phyloP scores from a whole-genome alignment of 2,329 filamentous ascomycete genomes.

The Fusarium denticulatum region DNA sequence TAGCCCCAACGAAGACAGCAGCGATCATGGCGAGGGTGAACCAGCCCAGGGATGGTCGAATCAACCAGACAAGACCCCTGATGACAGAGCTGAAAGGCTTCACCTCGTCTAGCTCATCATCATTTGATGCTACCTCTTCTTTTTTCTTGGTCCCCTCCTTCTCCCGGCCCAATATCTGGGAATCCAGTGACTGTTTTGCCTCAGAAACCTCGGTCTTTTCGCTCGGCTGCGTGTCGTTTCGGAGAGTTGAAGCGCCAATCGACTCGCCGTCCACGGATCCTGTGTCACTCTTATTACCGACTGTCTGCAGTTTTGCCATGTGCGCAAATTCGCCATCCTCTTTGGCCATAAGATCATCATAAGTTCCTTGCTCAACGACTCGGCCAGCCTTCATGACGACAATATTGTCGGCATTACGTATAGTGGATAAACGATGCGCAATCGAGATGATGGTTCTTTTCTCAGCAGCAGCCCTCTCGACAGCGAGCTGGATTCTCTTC shows the following conservation, averaged over 20 bases:
- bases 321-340: slow-evolving; percentile 60
- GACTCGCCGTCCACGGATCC: slow-evolving; percentile 43
- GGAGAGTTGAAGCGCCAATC: slow-evolving; percentile 22
- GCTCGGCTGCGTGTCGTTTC: slow-evolving; percentile 6
- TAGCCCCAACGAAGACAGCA: slow-evolving; percentile 63
- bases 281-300: slow-evolving; percentile 44
- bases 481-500: slow-evolving; percentile 60
- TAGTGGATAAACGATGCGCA: slow-evolving; percentile 69
- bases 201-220: slow-evolving; percentile 25
- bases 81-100: slow-evolving; percentile 51
- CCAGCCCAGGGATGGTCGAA: slow-evolving; percentile 52
- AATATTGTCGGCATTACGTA: slow-evolving; percentile 72
- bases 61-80: slow-evolving; percentile 50
- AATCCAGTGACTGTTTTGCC: slow-evolving; percentile 2
- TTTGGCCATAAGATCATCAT: slow-evolving; percentile 65
- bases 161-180: background rate
- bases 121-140: slow-evolving; percentile 40
- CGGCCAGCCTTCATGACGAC: slow-evolving; percentile 70
- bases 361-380: slow-evolving; percentile 70
- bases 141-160: slow-evolving; percentile 6
- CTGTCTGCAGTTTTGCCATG: slow-evolving; percentile 58
- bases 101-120: slow-evolving; percentile 51
- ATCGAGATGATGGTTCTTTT: slow-evolving; percentile 73
- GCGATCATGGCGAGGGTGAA: slow-evolving; percentile 53
- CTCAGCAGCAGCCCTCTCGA: slow-evolving; percentile 54